phyloP scores from a whole-genome alignment of 805 yeast species.

The Monosporozyma servazzii region DNA sequence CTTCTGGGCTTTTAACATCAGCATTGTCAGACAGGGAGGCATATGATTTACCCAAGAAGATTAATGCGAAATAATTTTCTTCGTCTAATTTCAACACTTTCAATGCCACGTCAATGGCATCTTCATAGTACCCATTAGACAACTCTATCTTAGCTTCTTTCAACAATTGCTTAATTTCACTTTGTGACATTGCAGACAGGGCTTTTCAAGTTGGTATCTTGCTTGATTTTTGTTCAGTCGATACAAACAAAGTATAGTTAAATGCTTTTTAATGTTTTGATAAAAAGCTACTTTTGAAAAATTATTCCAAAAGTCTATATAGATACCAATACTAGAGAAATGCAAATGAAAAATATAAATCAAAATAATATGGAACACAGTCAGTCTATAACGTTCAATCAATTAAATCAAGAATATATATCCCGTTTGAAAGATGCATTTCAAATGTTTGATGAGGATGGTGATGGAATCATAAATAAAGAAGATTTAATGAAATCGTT shows the following conservation, averaged over 20 bases:
- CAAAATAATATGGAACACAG: constrained; percentile 17
- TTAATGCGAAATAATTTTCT: constrained; percentile 52
- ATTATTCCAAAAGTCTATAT: no score
- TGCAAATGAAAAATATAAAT: not conserved
- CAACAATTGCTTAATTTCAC: constrained; percentile 28
- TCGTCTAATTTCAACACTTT: constrained; percentile 50
- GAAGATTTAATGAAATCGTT: constrained; percentile 49
- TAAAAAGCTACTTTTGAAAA: no score
- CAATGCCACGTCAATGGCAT: constrained; percentile 47
- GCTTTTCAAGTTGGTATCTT: not conserved
- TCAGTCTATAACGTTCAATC: constrained; percentile 30
- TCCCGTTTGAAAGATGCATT: constrained; percentile 65
- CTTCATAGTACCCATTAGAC: constrained; percentile 48
- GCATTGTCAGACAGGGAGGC: constrained; percentile 34
- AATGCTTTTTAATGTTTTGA: not conserved
- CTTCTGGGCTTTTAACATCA: constrained; percentile 3
- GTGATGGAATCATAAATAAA: constrained; percentile 54
- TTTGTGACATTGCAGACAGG: constrained; percentile 21
- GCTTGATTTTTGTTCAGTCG: not conserved
- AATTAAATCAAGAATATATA: constrained; percentile 54
- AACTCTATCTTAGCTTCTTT: constrained; percentile 46
- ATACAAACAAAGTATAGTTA: no score
- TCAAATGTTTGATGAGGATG: constrained; percentile 71
- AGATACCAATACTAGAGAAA: not conserved
- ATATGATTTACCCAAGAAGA: constrained; percentile 64